Percentiles rank a stretch among this genome's conserved stretches.
These are phyloP conservation scores for Xylariaceae sp. DNA, from an alignment of 2,329 filamentous ascomycete genomes.

Conservation along the genomic window DNA sequence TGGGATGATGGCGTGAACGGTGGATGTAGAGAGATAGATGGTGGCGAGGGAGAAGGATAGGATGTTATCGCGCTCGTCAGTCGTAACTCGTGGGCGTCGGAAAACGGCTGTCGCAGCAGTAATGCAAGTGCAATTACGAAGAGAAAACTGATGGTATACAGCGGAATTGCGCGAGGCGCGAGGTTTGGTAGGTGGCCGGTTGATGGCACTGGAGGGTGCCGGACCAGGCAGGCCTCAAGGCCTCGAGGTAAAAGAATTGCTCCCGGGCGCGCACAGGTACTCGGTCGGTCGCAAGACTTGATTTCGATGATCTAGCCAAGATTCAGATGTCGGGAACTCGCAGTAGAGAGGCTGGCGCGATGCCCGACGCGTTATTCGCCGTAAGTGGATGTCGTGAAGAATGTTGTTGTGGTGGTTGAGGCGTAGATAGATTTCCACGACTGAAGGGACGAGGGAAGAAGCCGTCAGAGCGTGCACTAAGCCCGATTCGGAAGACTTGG, in stretches of 20 bases:
- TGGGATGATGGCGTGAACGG: conserved; percentile 46
- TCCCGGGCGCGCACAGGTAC: conserved; percentile 35
- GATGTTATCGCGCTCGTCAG: conserved; percentile 31
- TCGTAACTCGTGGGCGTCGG: conserved; percentile 21
- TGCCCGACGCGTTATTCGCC: conserved; percentile 62
- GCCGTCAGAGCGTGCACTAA: conserved; percentile 45
- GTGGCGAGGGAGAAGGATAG: conserved; percentile 14
- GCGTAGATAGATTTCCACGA: conserved; percentile 30
- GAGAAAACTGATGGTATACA: conserved; percentile 32
- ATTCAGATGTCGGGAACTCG: conserved; percentile 42
- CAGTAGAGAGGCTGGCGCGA: conserved; percentile 47
- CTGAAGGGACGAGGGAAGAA: conserved; percentile 34
- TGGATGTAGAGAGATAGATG: conserved; percentile 23
- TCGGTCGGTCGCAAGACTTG: conserved; percentile 35
- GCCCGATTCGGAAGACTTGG: conserved; percentile 37
- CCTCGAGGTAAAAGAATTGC: conserved; percentile 40
- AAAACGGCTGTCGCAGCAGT: not conserved
- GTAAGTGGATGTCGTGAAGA: conserved; percentile 38
- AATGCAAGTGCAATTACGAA: conserved; percentile 15
- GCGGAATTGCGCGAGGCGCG: conserved; percentile 31
- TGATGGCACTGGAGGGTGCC: conserved; percentile 53
- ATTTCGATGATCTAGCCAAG: conserved; percentile 43
- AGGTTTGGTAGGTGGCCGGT: conserved; percentile 37
- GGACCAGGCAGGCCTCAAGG: conserved; percentile 47
- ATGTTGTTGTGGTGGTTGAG: conserved; percentile 53